Evolutionary conservation across 2,329 filamentous ascomycete genomes (phyloP).

Genomic region (Zymoseptoria tritici): DNA sequence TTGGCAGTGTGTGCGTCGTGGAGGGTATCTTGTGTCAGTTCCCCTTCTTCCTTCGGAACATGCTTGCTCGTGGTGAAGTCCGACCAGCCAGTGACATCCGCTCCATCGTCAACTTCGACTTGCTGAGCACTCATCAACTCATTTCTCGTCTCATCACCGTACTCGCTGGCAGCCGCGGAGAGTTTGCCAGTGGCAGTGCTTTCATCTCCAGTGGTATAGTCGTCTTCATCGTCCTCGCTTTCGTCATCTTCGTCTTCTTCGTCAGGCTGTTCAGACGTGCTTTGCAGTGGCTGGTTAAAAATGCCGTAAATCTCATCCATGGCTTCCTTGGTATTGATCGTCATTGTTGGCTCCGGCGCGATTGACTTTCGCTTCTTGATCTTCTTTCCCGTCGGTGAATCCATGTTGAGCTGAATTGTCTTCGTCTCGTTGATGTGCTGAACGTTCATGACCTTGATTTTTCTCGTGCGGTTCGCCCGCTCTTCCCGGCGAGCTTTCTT

Average conservation of each 20-base stretch:
- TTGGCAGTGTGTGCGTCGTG: constrained; percentile 32
- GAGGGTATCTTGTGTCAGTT: constrained; percentile 21
- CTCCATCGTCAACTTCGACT: constrained; percentile 31
- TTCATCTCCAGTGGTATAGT: constrained; percentile 79
- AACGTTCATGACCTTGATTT: constrained; percentile 67
- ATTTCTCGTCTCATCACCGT: constrained; percentile 52
- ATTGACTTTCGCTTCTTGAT: constrained; percentile 66
- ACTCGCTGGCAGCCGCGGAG: constrained; percentile 56
- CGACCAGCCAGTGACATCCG: constrained; percentile 69
- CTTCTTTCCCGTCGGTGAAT: constrained; percentile 81
- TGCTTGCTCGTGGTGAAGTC: constrained; percentile 73
- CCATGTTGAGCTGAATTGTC: constrained; percentile 88
- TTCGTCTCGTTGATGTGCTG: constrained; percentile 75
- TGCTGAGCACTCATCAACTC: constrained; percentile 41
- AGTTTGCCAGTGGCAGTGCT: constrained; percentile 69
- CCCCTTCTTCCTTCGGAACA: constrained; percentile 45
- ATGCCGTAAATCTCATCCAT: constrained; percentile 97
- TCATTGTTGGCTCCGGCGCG: constrained; percentile 94
- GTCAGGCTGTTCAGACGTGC: constrained; percentile 39
- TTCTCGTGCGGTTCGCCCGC: constrained; percentile 43
- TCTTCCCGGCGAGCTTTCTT: constrained; percentile 44
- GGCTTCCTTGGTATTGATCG: constrained; percentile 86
- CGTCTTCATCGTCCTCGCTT: constrained; percentile 56
- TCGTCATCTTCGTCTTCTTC: constrained; percentile 59
- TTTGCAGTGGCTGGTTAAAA: constrained; percentile 76